Base-by-base conservation (phyloP, 2,329 filamentous ascomycete genomes). In the Nigrospora oryzae region DNA sequence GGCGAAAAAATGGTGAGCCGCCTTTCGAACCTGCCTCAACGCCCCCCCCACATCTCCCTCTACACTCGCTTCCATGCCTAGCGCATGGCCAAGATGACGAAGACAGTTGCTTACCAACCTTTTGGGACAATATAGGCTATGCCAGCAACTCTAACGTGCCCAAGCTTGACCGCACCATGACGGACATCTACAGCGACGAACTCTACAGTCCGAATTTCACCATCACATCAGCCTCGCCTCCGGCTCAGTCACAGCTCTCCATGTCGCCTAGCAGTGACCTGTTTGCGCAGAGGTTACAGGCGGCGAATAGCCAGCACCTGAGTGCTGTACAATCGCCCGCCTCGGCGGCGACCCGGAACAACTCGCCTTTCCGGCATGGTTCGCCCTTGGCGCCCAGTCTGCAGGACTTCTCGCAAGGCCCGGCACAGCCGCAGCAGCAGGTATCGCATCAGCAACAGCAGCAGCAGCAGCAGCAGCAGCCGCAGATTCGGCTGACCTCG, bases 151-250 rank as follows among this genome's bases (percentile, higher is more conserved):
- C 38, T 28, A 47, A 43, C 35, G 69, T 82, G 23, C 85, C 89
- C 23, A 93, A 91, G 65, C 77, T 95, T 51, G 84, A 89, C 53
- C 77, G 89, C 46, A 93, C 89, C 1, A 88, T 93, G 67, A 91
- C 89, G 15, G 89, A 94, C 58, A 77, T 88, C 41, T 91, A 86
- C 58, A 77, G 81, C 56, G 90, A 95, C 61, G 88, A 93, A 62
- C 75, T 95, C 1, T 95, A 87, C 70, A 89, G 84, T 54, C 83
- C 85, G 1, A 76, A 73, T 54, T 81, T 82, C 48, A 72, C 70
- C 32, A 72, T 82, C 56, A 76, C 76, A 1, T 74, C 78, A 0
- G 67, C 79, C 5, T 68, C 79, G 3, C 71, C 75, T 11, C 66
- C 71, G 10, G 68, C 71, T 40, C 58, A 64, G 50, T 65, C 54